These are phyloP conservation scores for Didymosphaeria variabile DNA, from an alignment of 2,329 filamentous ascomycete species.

Conservation along the genomic window DNA sequence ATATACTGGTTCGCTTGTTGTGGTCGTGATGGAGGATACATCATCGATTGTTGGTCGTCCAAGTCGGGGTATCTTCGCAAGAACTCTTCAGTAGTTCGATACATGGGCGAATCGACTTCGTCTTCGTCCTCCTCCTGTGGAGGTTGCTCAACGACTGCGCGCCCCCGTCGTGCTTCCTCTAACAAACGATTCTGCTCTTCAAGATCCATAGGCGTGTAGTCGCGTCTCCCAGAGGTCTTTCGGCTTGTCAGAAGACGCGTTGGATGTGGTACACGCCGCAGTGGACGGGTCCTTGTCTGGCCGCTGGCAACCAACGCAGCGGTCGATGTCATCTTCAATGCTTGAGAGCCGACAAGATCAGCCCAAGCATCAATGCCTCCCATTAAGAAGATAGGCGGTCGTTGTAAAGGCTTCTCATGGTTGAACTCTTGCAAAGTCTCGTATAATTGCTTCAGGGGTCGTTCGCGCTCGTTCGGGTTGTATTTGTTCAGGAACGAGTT, in stretches of 20 bases:
- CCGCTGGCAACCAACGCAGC: conserved; percentile 59
- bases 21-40: conserved; percentile 51
- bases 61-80: conserved; percentile 80
- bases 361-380: conserved; percentile 90
- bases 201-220: conserved; percentile 76
- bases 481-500: conserved; percentile 64
- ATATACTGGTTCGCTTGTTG: conserved; percentile 58
- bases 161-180: conserved; percentile 75
- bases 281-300: conserved; percentile 56
- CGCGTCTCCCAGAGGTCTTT: conserved; percentile 55
- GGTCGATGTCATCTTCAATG: conserved; percentile 67
- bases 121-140: conserved; percentile 44
- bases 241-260: conserved; percentile 65
- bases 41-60: conserved; percentile 65
- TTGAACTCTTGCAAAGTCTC: conserved; percentile 87
- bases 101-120: conserved; percentile 50
- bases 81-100: conserved; percentile 83
- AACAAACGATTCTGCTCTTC: conserved; percentile 86
- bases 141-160: conserved; percentile 55
- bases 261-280: conserved; percentile 61
- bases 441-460: conserved; percentile 74
- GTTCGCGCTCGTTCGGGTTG: conserved; percentile 51
- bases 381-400: conserved; percentile 77
- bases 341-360: conserved; percentile 77
- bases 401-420: conserved; percentile 76